These are phyloP conservation scores for Asparagopsis taxiformis DNA, from an alignment of 31 red algal genomes.

Conservation along the genomic window DNA sequence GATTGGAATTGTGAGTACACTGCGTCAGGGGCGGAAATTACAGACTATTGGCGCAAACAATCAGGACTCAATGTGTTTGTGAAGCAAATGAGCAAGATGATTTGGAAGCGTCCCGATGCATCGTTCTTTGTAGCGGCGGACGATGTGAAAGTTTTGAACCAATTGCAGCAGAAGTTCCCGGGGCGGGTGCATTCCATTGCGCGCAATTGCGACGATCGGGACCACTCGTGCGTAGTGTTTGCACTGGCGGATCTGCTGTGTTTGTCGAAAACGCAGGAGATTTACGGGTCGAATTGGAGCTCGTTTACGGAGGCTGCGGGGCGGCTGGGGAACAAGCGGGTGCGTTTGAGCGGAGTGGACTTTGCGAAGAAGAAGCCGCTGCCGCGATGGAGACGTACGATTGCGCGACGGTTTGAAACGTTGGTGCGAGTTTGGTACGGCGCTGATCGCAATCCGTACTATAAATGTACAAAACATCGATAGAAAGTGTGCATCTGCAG, in stretches of 20 bases:
- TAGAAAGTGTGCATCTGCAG: too few relatives aligned
- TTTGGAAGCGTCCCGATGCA: not conserved
- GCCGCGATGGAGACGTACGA: not conserved
- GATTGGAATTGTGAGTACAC: slow-evolving; percentile 57
- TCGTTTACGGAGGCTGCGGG: slow-evolving; percentile 84
- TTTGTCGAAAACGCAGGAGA: slow-evolving; percentile 45
- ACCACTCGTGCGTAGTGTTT: slow-evolving; percentile 51
- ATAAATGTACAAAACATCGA: not conserved
- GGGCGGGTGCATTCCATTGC: slow-evolving; percentile 35
- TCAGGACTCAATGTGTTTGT: slow-evolving; percentile 50
- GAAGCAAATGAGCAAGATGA: slow-evolving; percentile 41
- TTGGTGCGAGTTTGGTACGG: not conserved
- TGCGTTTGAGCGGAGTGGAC: slow-evolving; percentile 51
- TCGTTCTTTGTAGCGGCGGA: slow-evolving; percentile 80
- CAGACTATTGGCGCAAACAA: slow-evolving; percentile 62
- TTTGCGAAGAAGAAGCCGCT: slow-evolving; percentile 28
- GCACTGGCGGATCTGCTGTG: slow-evolving; percentile 79
- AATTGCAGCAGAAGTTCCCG: slow-evolving; percentile 16
- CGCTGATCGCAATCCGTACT: not conserved
- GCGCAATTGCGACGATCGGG: slow-evolving; percentile 68
- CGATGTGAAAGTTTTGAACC: slow-evolving; percentile 18
- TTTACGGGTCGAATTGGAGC: slow-evolving; percentile 79
- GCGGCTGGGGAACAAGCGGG: slow-evolving; percentile 36
- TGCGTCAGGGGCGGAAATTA: slow-evolving; percentile 23
- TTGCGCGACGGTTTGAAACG: not conserved